Conservation (phyloP, 2,329 filamentous ascomycete genomes). For the Sporothrix curviconia region DNA sequence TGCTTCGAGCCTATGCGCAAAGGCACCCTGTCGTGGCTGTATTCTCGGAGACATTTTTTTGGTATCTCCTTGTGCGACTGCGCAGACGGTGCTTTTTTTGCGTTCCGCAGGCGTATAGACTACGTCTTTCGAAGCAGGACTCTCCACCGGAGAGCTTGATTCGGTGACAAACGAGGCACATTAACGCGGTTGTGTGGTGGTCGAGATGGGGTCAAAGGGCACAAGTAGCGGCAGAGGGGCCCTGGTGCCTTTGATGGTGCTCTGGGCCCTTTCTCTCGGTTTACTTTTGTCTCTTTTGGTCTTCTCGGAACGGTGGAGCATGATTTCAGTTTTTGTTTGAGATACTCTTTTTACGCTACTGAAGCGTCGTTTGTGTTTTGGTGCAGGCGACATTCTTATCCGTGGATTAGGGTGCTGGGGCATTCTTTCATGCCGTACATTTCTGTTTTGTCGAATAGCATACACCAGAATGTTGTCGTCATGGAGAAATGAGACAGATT, state of each 20-base stretch:
- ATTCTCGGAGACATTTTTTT: conserved; percentile 1
- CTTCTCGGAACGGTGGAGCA: not conserved
- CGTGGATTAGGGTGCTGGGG: not conserved
- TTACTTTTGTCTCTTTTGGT: not conserved
- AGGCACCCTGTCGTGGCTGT: conserved; percentile 1
- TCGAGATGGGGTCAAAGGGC: not conserved
- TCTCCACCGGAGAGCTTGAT: not conserved
- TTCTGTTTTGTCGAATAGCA: conserved; percentile 4
- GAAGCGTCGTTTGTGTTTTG: conserved; percentile 2
- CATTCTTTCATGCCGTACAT: not conserved
- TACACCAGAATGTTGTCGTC: not conserved
- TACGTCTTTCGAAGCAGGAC: not conserved
- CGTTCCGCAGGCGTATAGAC: conserved; percentile 3
- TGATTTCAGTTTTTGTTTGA: conserved; percentile 5
- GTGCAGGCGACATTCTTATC: not conserved
- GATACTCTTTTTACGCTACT: conserved; percentile 3
- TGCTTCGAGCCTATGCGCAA: conserved; percentile 10
- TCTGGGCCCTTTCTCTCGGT: not conserved
- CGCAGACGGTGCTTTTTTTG: not conserved
- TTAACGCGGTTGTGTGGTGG: conserved; percentile 7
- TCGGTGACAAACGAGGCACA: conserved; percentile 10
- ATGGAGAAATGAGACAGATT: conserved; percentile 4
- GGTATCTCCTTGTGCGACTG: not conserved
- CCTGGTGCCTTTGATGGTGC: not conserved
- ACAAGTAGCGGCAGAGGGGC: not conserved